Conservation (phyloP, 805 yeast species). For the Starmera dryadoides region DNA sequence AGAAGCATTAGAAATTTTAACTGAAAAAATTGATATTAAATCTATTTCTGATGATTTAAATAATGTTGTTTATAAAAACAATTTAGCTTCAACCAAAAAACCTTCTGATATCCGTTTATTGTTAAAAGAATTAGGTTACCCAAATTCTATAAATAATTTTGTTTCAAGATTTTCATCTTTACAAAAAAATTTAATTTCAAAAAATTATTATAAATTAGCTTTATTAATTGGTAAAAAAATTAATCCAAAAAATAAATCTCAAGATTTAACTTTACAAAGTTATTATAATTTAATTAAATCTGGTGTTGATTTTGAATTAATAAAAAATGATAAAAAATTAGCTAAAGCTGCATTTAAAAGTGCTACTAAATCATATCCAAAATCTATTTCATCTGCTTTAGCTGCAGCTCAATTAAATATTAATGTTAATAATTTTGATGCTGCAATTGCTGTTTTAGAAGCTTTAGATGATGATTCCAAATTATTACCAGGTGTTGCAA, state of each 20-base stretch:
- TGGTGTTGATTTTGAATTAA: conserved; percentile 9
- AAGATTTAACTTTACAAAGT: background rate
- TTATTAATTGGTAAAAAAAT: conserved; percentile 11
- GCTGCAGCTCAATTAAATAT: conserved; percentile 28
- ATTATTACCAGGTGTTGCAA: conserved; percentile 40
- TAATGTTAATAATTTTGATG: conserved; percentile 22
- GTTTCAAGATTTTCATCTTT: conserved; percentile 15
- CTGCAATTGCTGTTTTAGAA: conserved; percentile 31
- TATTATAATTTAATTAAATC: conserved; percentile 6
- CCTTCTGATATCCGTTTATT: conserved; percentile 13
- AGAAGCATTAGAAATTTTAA: conserved; percentile 31
- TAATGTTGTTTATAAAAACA: conserved; percentile 23
- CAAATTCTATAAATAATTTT: conserved; percentile 13
- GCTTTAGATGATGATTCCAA: conserved; percentile 12
- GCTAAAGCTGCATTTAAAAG: conserved; percentile 27
- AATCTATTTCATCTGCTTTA: conserved; percentile 23
- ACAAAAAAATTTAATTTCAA: conserved; percentile 12
- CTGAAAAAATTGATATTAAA: conserved; percentile 19
- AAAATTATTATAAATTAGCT: conserved; percentile 16
- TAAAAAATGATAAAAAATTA: conserved; percentile 13
- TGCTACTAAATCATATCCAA: conserved; percentile 20
- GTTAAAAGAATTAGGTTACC: conserved; percentile 26
- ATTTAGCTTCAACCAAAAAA: conserved; percentile 17
- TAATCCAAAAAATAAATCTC: conserved; percentile 1
- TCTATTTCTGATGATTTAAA: conserved; percentile 20